A percentile compares a stretch with the other conserved stretches of the same genome.
phyloP scores from a whole-genome alignment of 306 rosid species.

The Styphnolobium japonicum region DNA sequence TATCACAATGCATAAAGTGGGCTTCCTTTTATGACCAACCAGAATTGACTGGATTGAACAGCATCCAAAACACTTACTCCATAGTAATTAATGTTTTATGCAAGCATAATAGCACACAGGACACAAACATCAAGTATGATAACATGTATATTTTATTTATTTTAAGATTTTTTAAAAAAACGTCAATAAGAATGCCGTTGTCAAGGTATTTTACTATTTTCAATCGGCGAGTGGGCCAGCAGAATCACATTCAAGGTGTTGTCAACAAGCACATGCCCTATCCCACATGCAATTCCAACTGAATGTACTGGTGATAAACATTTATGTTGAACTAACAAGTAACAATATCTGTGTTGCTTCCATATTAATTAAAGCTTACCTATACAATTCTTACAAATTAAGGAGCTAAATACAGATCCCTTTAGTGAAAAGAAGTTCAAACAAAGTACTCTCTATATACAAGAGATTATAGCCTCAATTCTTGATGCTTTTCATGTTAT shows the following conservation, averaged over 20 bases:
- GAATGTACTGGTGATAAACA: conserved; percentile 11
- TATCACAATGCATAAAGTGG: no score
- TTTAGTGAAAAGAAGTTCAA: no score
- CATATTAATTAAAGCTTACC: background rate
- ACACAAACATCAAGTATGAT: background rate
- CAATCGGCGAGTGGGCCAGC: background rate
- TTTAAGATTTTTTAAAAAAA: background rate
- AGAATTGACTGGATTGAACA: no score
- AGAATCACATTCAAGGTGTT: conserved; percentile 8
- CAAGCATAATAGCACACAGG: background rate
- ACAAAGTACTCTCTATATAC: no score
- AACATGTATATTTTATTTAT: background rate
- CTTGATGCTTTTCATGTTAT: no score
- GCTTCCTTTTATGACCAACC: no score
- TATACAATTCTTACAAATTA: background rate
- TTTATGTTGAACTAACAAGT: background rate
- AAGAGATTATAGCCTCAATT: no score
- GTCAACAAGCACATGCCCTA: conserved; percentile 10
- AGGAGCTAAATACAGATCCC: no score
- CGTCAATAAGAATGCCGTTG: background rate
- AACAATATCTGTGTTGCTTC: conserved; percentile 2
- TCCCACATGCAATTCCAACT: conserved; percentile 5
- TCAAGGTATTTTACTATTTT: conserved; percentile 15
- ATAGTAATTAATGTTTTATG: no score
- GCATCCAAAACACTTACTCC: no score